A percentile compares a stretch with the other conserved stretches of the same genome.
phyloP scores from a whole-genome alignment of 2,329 filamentous ascomycete species.

The Nemania diffusa region DNA sequence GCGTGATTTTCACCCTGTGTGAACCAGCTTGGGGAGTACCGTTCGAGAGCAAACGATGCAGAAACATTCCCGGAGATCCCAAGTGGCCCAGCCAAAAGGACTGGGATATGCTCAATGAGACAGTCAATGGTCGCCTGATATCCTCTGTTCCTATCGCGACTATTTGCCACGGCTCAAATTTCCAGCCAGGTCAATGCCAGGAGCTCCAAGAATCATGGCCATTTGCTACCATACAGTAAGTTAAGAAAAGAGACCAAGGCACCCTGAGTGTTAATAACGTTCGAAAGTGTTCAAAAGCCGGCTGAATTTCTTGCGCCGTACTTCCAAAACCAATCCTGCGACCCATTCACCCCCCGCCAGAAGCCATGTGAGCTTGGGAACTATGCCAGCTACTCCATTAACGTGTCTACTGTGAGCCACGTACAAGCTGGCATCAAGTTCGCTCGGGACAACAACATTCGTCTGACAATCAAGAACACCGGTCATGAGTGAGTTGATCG shows the following conservation, averaged over 20 bases:
- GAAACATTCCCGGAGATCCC: slow-evolving; percentile 17
- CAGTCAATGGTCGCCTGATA: slow-evolving; percentile 2
- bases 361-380: slow-evolving; percentile 15
- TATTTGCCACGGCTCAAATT: not conserved
- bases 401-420: slow-evolving; percentile 38
- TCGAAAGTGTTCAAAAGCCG: not conserved
- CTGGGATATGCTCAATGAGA: not conserved
- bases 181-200: not conserved
- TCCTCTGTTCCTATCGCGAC: not conserved
- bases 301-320: slow-evolving; percentile 9
- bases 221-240: not conserved
- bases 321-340: slow-evolving; percentile 13
- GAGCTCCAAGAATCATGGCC: not conserved
- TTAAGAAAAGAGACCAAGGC: no score
- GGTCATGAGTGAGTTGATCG: slow-evolving; percentile 54
- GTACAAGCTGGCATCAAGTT: slow-evolving; percentile 48
- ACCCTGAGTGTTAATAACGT: no score
- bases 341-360: not conserved
- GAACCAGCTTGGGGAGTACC: no score
- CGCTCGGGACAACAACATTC: slow-evolving; percentile 53
- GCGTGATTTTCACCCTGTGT: no score
- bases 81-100: slow-evolving; percentile 3
- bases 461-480: slow-evolving; percentile 60
- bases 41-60: not conserved
- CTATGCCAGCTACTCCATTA: slow-evolving; percentile 40